A percentile compares a stretch with the other conserved stretches of the same genome.
phyloP scores from a whole-genome alignment of 371 early-diverging fungal species.

The Apophysomyces sp. region DNA sequence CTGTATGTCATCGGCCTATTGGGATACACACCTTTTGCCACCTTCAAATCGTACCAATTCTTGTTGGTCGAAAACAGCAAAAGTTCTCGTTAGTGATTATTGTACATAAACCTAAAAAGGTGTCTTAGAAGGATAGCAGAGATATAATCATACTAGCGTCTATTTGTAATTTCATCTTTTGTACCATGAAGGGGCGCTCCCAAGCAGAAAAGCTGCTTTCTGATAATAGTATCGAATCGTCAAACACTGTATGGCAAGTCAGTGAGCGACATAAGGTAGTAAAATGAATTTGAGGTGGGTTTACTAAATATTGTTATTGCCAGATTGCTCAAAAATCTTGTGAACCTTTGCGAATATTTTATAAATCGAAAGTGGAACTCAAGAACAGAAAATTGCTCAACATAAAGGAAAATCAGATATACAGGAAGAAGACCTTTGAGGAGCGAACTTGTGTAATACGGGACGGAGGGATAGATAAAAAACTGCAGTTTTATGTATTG shows the following conservation, averaged over 20 bases:
- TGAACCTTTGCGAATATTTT: neutral
- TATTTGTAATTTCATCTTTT: no score
- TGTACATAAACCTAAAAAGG: no score
- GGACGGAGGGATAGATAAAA: neutral
- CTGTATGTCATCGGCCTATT: neutral
- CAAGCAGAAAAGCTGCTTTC: no score
- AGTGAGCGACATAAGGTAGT: no score
- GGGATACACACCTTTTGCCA: neutral
- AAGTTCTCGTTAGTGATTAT: neutral
- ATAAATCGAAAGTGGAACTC: neutral
- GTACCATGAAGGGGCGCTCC: no score
- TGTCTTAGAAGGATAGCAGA: no score
- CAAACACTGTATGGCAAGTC: no score
- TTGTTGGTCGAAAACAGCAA: neutral
- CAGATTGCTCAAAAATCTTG: no score
- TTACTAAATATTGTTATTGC: no score
- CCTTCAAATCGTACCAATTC: neutral
- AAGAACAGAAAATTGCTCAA: neutral
- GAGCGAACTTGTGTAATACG: neutral
- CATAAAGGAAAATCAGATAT: neutral
- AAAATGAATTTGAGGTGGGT: no score
- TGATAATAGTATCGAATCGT: no score
- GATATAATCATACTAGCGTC: no score
- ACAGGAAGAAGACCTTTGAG: neutral
- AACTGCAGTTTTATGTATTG: neutral